These are phyloP conservation scores for Symbiodinium pilosum DNA, from an alignment of 73 alveolate genomes.

Conservation along the genomic window DNA sequence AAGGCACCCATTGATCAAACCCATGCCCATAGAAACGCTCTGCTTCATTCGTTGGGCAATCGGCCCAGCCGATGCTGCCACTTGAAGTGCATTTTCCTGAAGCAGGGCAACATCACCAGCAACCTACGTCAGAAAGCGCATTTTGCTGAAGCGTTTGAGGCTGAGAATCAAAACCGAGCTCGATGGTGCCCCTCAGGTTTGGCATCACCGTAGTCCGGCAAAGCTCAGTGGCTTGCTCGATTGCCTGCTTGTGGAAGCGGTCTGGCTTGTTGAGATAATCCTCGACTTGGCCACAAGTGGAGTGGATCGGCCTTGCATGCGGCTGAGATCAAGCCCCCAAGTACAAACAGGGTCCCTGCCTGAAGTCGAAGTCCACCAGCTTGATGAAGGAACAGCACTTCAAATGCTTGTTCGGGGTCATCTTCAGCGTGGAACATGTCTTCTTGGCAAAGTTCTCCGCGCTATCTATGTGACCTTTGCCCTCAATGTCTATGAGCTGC, in stretches of 20 bases:
- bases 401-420: constrained; percentile 63
- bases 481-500: constrained; percentile 15
- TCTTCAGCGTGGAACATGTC: background rate
- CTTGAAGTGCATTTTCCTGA: constrained; percentile 45
- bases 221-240: constrained; percentile 17
- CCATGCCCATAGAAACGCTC: constrained; percentile 93
- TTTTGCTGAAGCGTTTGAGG: background rate
- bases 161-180: constrained; percentile 46
- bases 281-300: constrained; percentile 27
- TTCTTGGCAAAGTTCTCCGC: constrained; percentile 51
- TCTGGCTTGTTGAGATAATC: constrained; percentile 40
- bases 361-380: constrained; percentile 42
- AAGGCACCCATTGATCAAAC: constrained; percentile 16
- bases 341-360: background rate
- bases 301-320: constrained; percentile 22
- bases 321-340: background rate
- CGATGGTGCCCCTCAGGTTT: constrained; percentile 60
- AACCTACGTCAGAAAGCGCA: too few species aligned
- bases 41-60: constrained; percentile 82
- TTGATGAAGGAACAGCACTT: constrained; percentile 78
- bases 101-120: too few species aligned
- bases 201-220: constrained; percentile 82
- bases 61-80: constrained; percentile 82
- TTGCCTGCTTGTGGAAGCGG: constrained; percentile 51
- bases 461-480: constrained; percentile 28